These are phyloP conservation scores for Spiromastix sp. DNA, from an alignment of 2,329 filamentous ascomycete genomes.

Conservation along the genomic window DNA sequence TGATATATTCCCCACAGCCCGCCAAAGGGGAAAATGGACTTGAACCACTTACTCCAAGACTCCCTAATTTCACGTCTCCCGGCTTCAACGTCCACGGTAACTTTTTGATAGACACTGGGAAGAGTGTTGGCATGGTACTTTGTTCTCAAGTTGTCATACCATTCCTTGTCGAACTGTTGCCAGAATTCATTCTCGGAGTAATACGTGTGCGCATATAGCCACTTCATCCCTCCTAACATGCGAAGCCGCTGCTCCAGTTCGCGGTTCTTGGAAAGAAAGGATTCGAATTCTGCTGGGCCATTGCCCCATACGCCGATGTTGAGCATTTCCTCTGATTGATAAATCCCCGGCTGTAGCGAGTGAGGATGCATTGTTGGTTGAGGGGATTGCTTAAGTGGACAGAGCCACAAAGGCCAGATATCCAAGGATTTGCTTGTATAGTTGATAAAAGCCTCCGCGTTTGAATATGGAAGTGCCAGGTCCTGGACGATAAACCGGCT, in stretches of 20 bases:
- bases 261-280: conserved; percentile 61
- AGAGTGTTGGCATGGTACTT: conserved; percentile 29
- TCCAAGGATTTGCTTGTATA: conserved; percentile 36
- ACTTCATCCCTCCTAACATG: conserved; percentile 67
- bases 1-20: conserved; percentile 5
- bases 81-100: conserved; percentile 9
- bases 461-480: conserved; percentile 43
- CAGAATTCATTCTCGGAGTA: conserved; percentile 51
- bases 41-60: conserved; percentile 2
- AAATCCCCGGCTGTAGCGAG: neutral
- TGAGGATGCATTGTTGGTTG: conserved; percentile 4
- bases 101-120: conserved; percentile 29
- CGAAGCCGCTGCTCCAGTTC: conserved; percentile 59
- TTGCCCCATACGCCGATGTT: conserved; percentile 67
- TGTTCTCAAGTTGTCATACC: conserved; percentile 27
- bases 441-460: conserved; percentile 39
- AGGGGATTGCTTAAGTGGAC: conserved; percentile 18
- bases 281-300: conserved; percentile 44
- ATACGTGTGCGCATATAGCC: conserved; percentile 79
- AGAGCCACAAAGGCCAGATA: conserved; percentile 50
- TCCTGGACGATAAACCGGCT: conserved; percentile 50
- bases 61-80: conserved; percentile 1
- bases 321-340: conserved; percentile 15
- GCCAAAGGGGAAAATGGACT: conserved; percentile 2
- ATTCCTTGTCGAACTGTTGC: conserved; percentile 28